phyloP scores from a whole-genome alignment of 1,284 basidiomycete genomes.

The Exobasidium cylindrosporum region DNA sequence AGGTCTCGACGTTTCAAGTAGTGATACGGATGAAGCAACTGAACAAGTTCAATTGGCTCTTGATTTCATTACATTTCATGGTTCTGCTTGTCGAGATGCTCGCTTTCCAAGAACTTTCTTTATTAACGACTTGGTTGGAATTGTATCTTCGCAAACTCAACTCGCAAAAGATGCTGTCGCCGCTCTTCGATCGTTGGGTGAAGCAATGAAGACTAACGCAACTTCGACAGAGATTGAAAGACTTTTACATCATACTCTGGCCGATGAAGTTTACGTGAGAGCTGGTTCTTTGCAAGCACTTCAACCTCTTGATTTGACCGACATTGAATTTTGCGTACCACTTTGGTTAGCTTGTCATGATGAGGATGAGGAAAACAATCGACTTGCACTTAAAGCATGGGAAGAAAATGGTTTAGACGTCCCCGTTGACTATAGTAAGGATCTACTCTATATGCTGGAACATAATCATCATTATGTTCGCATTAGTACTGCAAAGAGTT shows the following conservation, averaged over 20 bases:
- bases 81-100: conserved; percentile 69
- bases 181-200: conserved; percentile 76
- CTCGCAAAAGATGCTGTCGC: conserved; percentile 83
- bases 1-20: conserved; percentile 63
- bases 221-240: conserved; percentile 64
- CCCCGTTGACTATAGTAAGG: conserved; percentile 68
- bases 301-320: conserved; percentile 90
- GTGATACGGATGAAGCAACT: conserved; percentile 70
- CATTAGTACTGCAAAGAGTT: conserved; percentile 67
- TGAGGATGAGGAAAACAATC: conserved; percentile 83
- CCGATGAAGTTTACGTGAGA: conserved; percentile 84
- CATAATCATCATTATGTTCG: conserved; percentile 82
- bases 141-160: conserved; percentile 75
- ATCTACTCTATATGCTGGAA: conserved; percentile 69
- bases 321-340: conserved; percentile 85
- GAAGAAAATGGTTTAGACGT: conserved; percentile 94
- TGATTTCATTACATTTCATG: conserved; percentile 82
- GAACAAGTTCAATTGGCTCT: conserved; percentile 84
- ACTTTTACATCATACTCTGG: conserved; percentile 72
- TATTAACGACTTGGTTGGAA: conserved; percentile 70
- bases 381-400: conserved; percentile 80
- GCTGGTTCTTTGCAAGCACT: conserved; percentile 87
- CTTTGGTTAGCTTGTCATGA: conserved; percentile 89
- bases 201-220: conserved; percentile 72
- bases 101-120: conserved; percentile 54